A percentile compares a stretch with the other conserved stretches of the same genome.
phyloP scores from a whole-genome alignment of 306 rosid genomes.

The Astragalus glycyphyllos region DNA sequence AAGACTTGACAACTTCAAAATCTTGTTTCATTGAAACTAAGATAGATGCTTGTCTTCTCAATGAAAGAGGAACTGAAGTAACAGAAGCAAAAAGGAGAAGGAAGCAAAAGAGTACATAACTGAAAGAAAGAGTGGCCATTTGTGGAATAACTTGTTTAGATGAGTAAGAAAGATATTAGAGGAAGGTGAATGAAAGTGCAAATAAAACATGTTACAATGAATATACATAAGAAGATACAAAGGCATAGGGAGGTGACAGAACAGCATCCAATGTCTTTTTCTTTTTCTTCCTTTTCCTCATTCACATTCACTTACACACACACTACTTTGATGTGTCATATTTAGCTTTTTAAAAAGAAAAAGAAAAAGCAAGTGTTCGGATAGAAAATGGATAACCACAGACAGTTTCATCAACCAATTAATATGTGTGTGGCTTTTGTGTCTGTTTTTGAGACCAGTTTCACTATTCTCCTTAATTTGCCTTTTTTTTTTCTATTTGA shows the following conservation, averaged over 20 bases:
- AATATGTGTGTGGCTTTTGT: constrained; percentile 29
- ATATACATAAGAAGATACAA: constrained; percentile 39
- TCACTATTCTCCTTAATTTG: constrained; percentile 35
- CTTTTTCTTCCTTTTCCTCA: constrained; percentile 14
- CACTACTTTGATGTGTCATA: constrained; percentile 51
- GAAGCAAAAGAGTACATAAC: constrained; percentile 22
- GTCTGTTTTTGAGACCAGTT: constrained; percentile 46
- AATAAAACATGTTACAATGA: constrained; percentile 21
- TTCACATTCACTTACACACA: constrained; percentile 39
- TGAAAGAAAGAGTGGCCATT: constrained; percentile 49
- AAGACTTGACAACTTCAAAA: constrained; percentile 53
- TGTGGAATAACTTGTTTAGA: constrained; percentile 19
- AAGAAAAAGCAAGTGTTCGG: constrained; percentile 64
- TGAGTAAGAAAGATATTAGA: constrained; percentile 33
- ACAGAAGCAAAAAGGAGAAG: constrained; percentile 41
- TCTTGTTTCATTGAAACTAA: constrained; percentile 65
- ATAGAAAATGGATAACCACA: constrained; percentile 56
- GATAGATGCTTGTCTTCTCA: constrained; percentile 73
- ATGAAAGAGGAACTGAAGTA: constrained; percentile 53
- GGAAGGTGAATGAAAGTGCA: constrained; percentile 38
- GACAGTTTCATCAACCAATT: constrained; percentile 61
- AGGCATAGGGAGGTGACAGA: not conserved
- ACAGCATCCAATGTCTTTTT: constrained; percentile 52
- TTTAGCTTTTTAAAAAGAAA: constrained; percentile 73
- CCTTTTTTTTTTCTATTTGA: constrained; percentile 5